Evolutionary conservation across 2,329 filamentous ascomycete species (phyloP).

Genomic region (Xylariomycetidae sp.): DNA sequence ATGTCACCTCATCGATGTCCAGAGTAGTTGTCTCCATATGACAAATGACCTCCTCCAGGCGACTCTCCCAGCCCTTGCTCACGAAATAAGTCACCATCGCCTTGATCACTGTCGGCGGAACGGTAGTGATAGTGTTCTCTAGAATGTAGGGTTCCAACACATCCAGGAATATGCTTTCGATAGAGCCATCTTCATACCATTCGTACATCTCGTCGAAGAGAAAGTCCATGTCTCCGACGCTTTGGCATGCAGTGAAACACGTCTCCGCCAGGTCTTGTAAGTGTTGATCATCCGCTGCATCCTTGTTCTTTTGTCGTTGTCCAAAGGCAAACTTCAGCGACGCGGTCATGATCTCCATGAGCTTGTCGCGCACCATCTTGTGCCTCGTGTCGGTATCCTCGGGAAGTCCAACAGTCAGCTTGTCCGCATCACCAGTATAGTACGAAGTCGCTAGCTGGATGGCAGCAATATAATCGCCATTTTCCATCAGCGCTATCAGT

Average conservation of each 20-base stretch:
- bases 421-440: constrained; percentile 87
- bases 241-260: constrained; percentile 78
- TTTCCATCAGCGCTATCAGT: constrained; percentile 88
- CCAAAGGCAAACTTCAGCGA: constrained; percentile 87
- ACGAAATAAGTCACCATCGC: constrained; percentile 80
- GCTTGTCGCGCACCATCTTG: constrained; percentile 77
- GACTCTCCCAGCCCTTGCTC: constrained; percentile 65
- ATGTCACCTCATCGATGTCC: constrained; percentile 89
- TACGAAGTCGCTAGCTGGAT: constrained; percentile 89
- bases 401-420: constrained; percentile 87
- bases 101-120: constrained; percentile 84
- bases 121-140: constrained; percentile 65
- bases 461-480: constrained; percentile 90
- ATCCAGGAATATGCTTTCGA: constrained; percentile 76
- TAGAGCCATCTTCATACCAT: constrained; percentile 75
- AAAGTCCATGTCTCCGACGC: constrained; percentile 73
- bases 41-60: constrained; percentile 91
- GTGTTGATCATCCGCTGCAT: constrained; percentile 48
- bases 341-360: constrained; percentile 89
- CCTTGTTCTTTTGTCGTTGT: constrained; percentile 50
- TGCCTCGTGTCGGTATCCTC: constrained; percentile 75
- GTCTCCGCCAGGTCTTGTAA: constrained; percentile 75
- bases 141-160: constrained; percentile 85
- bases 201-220: constrained; percentile 89
- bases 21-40: constrained; percentile 85